Conservation (phyloP, 169 alveolate genomes). For the Plasmodium ovale region DNA sequence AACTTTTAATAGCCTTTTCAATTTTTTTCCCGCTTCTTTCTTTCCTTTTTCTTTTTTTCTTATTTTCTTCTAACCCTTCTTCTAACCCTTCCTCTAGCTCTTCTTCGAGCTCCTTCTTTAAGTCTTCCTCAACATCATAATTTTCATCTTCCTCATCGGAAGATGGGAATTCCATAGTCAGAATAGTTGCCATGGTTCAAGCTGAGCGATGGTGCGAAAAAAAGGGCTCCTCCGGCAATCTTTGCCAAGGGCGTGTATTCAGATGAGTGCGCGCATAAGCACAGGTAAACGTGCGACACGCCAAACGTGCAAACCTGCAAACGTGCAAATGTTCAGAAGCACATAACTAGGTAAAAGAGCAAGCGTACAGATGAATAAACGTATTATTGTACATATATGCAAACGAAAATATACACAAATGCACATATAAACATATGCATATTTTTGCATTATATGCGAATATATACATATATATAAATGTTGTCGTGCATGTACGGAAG, state of each 20-base stretch:
- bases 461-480: not conserved
- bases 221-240: too few species aligned
- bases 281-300: not conserved
- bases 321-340: too few species aligned
- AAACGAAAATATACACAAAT: not conserved
- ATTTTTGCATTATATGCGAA: too few species aligned
- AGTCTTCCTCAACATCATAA: slow-evolving; percentile 50
- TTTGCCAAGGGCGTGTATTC: not conserved
- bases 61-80: not conserved
- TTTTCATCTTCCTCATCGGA: slow-evolving; percentile 68
- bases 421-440: not conserved
- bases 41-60: slow-evolving; percentile 2
- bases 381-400: not conserved
- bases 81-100: not conserved
- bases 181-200: slow-evolving; percentile 39
- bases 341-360: too few species aligned
- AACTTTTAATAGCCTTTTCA: slow-evolving; percentile 17
- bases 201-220: not conserved
- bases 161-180: slow-evolving; percentile 57
- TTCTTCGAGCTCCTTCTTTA: slow-evolving; percentile 27
- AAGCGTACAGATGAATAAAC: too few species aligned
- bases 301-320: too few species aligned
- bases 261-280: not conserved
- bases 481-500: too few species aligned
- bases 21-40: slow-evolving; percentile 9